A percentile compares a stretch with the other conserved stretches of the same genome.
phyloP scores from a whole-genome alignment of 257 asterid genomes.

The Nicotiana knightiana region DNA sequence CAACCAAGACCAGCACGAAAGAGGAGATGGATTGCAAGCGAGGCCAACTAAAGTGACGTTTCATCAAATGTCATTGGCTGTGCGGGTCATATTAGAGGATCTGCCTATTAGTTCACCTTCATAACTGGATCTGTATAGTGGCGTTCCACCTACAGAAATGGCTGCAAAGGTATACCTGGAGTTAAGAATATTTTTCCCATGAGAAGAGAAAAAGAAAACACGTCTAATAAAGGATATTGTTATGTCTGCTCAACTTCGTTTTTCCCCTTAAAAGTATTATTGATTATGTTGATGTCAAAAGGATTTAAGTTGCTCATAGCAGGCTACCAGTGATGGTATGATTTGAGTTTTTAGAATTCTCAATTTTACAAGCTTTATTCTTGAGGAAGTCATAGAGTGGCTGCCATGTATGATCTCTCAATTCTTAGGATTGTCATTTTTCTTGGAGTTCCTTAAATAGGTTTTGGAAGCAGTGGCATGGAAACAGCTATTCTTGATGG shows the following conservation, averaged over 20 bases:
- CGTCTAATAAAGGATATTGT: neutral
- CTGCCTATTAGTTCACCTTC: neutral
- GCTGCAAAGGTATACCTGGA: neutral
- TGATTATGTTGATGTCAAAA: neutral
- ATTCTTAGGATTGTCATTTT: neutral
- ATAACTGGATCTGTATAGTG: neutral
- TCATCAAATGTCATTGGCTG: neutral
- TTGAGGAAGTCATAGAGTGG: neutral
- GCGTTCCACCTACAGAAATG: neutral
- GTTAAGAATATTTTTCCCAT: neutral
- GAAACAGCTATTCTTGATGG: neutral
- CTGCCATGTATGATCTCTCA: neutral
- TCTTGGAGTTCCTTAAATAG: neutral
- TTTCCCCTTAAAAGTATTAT: neutral
- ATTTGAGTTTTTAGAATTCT: neutral
- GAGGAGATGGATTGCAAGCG: conserved; percentile 54
- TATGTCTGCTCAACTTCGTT: neutral
- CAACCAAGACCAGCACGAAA: conserved; percentile 49
- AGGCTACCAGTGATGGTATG: neutral
- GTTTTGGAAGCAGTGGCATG: neutral
- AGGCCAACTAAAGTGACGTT: neutral
- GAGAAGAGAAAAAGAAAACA: neutral
- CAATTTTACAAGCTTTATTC: neutral
- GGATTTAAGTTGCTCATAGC: neutral
- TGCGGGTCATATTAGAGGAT: neutral